Evolutionary conservation across 768 basidiomycete species (phyloP).

Genomic region (Pleurotus ostreatus): DNA sequence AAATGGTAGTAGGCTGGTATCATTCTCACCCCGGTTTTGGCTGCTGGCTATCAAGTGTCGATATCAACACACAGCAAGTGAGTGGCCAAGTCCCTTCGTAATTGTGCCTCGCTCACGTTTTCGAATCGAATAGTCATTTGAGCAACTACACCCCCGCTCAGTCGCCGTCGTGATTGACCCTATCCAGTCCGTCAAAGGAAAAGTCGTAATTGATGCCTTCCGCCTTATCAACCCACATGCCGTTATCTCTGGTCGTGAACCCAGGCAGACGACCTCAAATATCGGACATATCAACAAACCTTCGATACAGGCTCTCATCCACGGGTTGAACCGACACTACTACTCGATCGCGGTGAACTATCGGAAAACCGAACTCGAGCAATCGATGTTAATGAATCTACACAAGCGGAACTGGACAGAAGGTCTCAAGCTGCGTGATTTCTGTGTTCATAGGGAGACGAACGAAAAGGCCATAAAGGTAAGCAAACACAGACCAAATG

Average conservation of each 20-base stretch:
- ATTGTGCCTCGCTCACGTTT: conserved; percentile 6
- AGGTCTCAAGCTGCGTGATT: conserved; percentile 88
- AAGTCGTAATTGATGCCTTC: conserved; percentile 99
- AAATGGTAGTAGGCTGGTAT: conserved; percentile 99
- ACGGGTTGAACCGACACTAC: conserved; percentile 96
- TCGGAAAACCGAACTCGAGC: conserved; percentile 96
- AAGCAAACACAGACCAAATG: conserved; percentile 16
- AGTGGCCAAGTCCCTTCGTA: conserved; percentile 15
- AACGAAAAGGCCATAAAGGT: conserved; percentile 98
- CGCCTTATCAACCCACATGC: conserved; percentile 91
- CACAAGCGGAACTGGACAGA: conserved; percentile 99
- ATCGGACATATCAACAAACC: conserved; percentile 99
- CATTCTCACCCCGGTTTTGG: conserved; percentile 99
- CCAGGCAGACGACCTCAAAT: conserved; percentile 95
- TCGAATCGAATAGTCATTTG: conserved; percentile 71
- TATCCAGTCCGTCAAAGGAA: conserved; percentile 97
- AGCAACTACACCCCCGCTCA: conserved; percentile 86
- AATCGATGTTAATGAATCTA: conserved; percentile 97
- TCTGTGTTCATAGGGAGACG: conserved; percentile 78
- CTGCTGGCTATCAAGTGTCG: conserved; percentile 98
- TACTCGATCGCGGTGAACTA: conserved; percentile 98
- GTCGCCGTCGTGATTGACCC: conserved; percentile 98
- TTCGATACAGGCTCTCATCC: conserved; percentile 97
- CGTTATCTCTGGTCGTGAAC: conserved; percentile 89
- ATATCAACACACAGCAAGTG: conserved; percentile 98